phyloP scores from a whole-genome alignment of 139 green algal genomes.

The Coelastrella sp. region DNA sequence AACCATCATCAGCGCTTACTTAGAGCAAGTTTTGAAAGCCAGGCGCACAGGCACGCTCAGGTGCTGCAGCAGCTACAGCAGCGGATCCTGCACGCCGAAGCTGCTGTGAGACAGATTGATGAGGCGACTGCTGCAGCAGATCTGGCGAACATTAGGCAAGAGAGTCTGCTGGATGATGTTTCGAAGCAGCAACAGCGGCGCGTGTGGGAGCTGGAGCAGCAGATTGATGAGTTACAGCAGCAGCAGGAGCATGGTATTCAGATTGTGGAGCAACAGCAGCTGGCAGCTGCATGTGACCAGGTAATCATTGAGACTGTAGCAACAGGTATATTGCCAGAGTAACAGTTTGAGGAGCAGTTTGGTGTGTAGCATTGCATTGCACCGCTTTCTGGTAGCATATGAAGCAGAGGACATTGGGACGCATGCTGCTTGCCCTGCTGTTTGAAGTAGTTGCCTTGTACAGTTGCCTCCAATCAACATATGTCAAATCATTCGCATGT shows the following conservation, averaged over 20 bases:
- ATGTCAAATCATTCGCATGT: not conserved
- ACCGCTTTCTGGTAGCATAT: not conserved
- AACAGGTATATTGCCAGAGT: not conserved
- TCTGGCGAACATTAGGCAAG: not conserved
- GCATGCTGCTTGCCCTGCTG: no score
- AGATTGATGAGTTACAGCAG: not conserved
- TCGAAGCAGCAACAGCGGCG: constrained; percentile 1
- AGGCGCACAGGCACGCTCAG: not conserved
- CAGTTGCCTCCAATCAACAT: not conserved
- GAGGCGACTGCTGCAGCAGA: not conserved
- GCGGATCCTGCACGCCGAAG: not conserved
- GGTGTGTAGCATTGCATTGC: not conserved
- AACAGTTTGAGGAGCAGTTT: not conserved
- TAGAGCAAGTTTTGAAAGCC: not conserved
- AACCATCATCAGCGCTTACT: constrained; percentile 7
- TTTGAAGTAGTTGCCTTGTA: not conserved
- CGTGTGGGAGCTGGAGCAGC: not conserved
- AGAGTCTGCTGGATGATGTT: not conserved
- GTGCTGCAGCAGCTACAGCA: not conserved
- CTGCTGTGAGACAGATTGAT: not conserved
- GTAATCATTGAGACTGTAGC: not conserved
- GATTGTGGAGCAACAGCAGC: not conserved
- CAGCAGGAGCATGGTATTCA: not conserved
- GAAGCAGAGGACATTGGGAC: no score
- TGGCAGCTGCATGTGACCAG: not conserved